phyloP scores from a whole-genome alignment of 2,329 filamentous ascomycete genomes.

The Calonectria leucothoes region DNA sequence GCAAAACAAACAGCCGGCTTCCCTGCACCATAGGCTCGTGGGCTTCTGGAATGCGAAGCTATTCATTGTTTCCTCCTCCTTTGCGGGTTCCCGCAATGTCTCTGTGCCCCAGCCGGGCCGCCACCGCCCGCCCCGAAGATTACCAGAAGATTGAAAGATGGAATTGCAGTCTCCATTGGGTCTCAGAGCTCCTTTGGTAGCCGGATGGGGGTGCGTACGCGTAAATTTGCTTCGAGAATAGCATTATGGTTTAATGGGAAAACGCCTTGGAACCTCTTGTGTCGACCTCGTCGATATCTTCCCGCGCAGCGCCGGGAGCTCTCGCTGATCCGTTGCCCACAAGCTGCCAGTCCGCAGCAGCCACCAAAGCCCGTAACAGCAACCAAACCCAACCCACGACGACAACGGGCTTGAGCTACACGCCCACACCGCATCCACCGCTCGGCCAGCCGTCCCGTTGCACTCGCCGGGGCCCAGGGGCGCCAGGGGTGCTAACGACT shows the following conservation, averaged over 20 bases:
- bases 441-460: conserved; percentile 29
- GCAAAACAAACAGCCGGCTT: background rate
- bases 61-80: conserved; percentile 8
- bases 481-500: conserved; percentile 9
- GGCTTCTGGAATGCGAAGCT: conserved; percentile 1
- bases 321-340: conserved; percentile 1
- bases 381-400: conserved; percentile 14
- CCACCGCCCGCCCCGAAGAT: conserved; percentile 6
- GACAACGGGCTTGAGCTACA: conserved; percentile 22
- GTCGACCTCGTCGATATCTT: background rate
- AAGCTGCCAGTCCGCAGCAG: conserved; percentile 11
- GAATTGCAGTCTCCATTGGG: conserved; percentile 3
- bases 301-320: background rate
- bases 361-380: conserved; percentile 12
- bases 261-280: background rate
- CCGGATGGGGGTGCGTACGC: background rate
- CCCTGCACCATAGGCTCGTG: background rate
- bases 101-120: conserved; percentile 5
- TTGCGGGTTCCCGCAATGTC: conserved; percentile 16
- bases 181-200: background rate
- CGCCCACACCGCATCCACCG: conserved; percentile 46
- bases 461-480: conserved; percentile 22
- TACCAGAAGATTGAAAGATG: background rate
- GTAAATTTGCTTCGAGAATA: background rate
- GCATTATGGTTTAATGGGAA: background rate